Evolutionary conservation across 768 basidiomycete species (phyloP).

Genomic region (Pleurotus tuber-regium): DNA sequence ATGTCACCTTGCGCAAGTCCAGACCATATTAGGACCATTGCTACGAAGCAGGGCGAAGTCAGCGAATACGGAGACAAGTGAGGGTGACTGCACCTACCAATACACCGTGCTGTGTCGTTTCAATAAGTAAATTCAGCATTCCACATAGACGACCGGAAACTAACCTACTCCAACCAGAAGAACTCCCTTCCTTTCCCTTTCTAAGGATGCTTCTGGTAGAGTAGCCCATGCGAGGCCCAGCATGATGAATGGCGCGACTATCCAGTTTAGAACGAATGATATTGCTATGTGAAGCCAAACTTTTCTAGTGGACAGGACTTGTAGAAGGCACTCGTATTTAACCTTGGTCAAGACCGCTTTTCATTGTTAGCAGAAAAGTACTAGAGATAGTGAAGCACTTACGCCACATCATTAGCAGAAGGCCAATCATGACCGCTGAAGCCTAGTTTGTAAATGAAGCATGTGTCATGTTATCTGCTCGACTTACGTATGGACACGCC

Average conservation of each 20-base stretch:
- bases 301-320: slow-evolving; percentile 45
- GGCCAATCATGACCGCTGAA: slow-evolving; percentile 75
- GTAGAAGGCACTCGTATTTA: slow-evolving; percentile 69
- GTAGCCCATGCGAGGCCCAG: slow-evolving; percentile 85
- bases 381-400: not conserved
- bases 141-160: not conserved
- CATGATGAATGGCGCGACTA: slow-evolving; percentile 80
- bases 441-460: not conserved
- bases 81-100: not conserved
- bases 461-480: not conserved
- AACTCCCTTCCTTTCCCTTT: slow-evolving; percentile 73
- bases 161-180: slow-evolving; percentile 76
- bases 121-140: not conserved
- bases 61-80: not conserved
- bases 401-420: slow-evolving; percentile 87
- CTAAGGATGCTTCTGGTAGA: slow-evolving; percentile 60
- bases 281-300: slow-evolving; percentile 71
- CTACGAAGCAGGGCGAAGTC: slow-evolving; percentile 47
- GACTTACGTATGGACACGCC: slow-evolving; percentile 77
- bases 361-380: not conserved
- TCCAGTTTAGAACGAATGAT: slow-evolving; percentile 76
- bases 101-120: not conserved
- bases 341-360: slow-evolving; percentile 63
- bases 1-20: slow-evolving; percentile 64
- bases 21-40: slow-evolving; percentile 85